Evolutionary conservation across 345 rosid genomes (phyloP).

Genomic region (Corchorus capsularis): DNA sequence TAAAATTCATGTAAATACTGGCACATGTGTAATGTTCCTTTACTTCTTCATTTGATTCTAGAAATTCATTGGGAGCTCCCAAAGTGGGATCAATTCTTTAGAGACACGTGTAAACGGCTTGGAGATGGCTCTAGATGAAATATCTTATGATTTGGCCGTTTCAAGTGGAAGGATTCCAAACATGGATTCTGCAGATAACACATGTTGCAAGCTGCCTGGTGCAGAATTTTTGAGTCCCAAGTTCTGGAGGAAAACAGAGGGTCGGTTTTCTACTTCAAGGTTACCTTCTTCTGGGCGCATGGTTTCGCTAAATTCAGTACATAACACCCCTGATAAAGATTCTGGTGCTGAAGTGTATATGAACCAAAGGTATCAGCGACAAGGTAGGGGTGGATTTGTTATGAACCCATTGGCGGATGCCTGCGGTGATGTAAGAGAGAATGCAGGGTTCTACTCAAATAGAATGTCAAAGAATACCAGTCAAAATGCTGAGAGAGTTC

Average conservation of each 20-base stretch:
- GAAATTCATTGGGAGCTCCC: conserved; percentile 90
- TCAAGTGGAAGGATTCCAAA: conserved; percentile 65
- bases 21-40: not conserved
- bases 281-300: conserved; percentile 39
- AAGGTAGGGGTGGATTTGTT: conserved; percentile 22
- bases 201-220: conserved; percentile 88
- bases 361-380: conserved; percentile 36
- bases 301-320: conserved; percentile 26
- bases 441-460: conserved; percentile 34
- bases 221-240: conserved; percentile 81
- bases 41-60: conserved; percentile 33
- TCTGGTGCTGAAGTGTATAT: conserved; percentile 26
- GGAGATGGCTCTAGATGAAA: conserved; percentile 88
- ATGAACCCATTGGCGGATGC: conserved; percentile 27
- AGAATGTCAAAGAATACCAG: conserved; percentile 34
- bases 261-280: conserved; percentile 41
- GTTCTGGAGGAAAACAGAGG: conserved; percentile 81
- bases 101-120: conserved; percentile 83
- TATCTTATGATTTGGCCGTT: conserved; percentile 67
- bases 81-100: conserved; percentile 76
- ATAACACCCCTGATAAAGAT: conserved; percentile 27
- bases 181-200: conserved; percentile 47
- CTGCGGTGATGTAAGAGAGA: conserved; percentile 29
- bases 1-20: not conserved
- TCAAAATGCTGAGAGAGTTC: conserved; percentile 33